Base-by-base conservation (phyloP, 2,329 filamentous ascomycete genomes). In the Ophiostoma fasciatum region DNA sequence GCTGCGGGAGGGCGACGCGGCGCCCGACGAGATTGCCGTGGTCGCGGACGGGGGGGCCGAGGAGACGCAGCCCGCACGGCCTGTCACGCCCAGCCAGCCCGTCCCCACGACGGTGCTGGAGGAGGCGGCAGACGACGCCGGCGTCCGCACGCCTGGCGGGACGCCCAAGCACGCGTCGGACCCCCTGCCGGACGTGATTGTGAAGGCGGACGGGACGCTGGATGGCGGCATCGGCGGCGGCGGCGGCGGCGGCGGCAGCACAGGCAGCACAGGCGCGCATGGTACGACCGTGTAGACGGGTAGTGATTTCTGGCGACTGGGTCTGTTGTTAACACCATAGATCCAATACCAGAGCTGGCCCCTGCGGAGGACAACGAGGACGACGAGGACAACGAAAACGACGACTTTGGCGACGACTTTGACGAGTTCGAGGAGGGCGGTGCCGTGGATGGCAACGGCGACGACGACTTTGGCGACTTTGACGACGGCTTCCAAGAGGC, bases 401-500 rank as follows among this genome's bases (percentile, higher is more conserved):
- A 68, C 43, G 66, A 64, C 28, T 72, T 71, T 49, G 69, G 64
- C 17, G 69, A 74, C 47, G 71, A 74, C 42, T 68, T 71, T 55
- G 70, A 76, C 51, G 71, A 74, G 42, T 75, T 76, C 45, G 68
- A 73, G 48, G 71, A 74, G 48, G 70, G 68, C 33, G 66, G 60
- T 30, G 60, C 60, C 5, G n/a, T n/a, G n/a, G 61, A 59, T 31
- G 62, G 60, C 15, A 68, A 67, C 31, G 61, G 60, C 7, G 62
- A 61, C 33, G 63, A 61, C 19, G 69, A 69, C 48, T 77, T 78
- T 58, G 72, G 74, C 48, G 78, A 82, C 49, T 84, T 83, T 56
- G 76, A 80, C 50, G 79, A 78, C 46, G 75, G 66, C 26, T 83
- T 83, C 51, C 69, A 82, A 49, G 62, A 72, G 51, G 54, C 69